Base-by-base conservation (phyloP, 805 yeast species). In the Candida saitoana region DNA sequence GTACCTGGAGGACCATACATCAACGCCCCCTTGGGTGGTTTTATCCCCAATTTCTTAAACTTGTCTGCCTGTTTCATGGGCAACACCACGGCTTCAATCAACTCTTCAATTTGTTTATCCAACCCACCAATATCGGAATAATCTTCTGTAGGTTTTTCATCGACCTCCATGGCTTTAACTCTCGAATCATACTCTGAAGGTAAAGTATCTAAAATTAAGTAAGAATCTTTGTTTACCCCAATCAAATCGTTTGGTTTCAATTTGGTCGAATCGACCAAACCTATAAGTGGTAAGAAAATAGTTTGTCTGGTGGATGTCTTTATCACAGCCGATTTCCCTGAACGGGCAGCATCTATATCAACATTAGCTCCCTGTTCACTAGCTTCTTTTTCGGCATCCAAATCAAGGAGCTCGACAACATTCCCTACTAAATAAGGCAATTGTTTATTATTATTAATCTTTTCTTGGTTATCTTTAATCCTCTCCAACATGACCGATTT, bases 121-220 rank as follows among this genome's bases (percentile, higher is more conserved):
- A 93, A 74, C 8, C 99, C 99, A 59, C 99, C 99, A 53, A 93
- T 95, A 62, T 93, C 99, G 1, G 95, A 82, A 60, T 93, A 93
- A 8, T 96, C 88, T 63, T 93, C 99, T 1, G 96, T 85, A 45
- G 99, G 99, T 60, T 91, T 90, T 68, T 93, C 99, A 62, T 93
- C 99, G 39, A 93, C 99, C 65, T 93, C 99, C 99, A 93, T 87
- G 9, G 98, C 98, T 69, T 93, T 93, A 40, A 93, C 99, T 55
- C 99, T 79, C 42, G 95, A 85, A 64, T 93, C 99, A 60, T 93
- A 93, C 66, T 93, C 99, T 2, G 96, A 89, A 8, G 99, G 99
- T 50, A 93, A 73, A 5, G 95, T 89, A 66, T 93, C 99, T 54
- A 93, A 74, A 41, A 93, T 85, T 51, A 93, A 75, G 60, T 90